Evolutionary conservation across 805 yeast species (phyloP).

Genomic region (Candida vartiovaarae): DNA sequence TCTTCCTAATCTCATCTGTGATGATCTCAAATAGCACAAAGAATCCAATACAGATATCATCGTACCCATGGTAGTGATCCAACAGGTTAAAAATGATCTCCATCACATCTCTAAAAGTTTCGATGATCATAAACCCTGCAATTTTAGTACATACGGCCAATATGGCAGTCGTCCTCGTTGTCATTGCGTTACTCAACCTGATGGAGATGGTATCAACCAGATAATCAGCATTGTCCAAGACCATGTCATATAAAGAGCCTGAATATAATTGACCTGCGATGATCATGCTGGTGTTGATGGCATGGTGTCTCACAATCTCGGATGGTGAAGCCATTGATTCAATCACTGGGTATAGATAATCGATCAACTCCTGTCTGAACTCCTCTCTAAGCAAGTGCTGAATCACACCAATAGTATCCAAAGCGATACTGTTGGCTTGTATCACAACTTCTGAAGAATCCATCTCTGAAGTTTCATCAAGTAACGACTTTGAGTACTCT

Average conservation of each 20-base stretch:
- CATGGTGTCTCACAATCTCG: constrained; percentile 37
- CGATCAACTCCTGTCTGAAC: constrained; percentile 50
- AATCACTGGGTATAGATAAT: constrained; percentile 63
- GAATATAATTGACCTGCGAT: constrained; percentile 46
- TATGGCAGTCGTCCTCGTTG: constrained; percentile 70
- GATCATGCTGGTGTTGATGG: constrained; percentile 45
- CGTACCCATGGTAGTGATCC: constrained; percentile 82
- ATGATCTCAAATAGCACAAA: constrained; percentile 64
- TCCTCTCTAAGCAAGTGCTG: constrained; percentile 22
- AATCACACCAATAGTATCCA: constrained; percentile 35
- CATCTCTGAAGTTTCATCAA: constrained; percentile 28
- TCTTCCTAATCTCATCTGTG: constrained; percentile 37
- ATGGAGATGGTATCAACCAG: constrained; percentile 72
- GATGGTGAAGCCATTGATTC: constrained; percentile 60
- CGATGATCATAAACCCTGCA: constrained; percentile 60
- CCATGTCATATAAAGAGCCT: constrained; percentile 49
- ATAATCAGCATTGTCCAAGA: constrained; percentile 71
- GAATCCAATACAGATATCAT: constrained; percentile 62
- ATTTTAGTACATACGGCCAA: constrained; percentile 61
- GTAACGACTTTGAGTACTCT: constrained; percentile 35
- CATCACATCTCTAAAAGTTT: constrained; percentile 66
- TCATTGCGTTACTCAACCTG: constrained; percentile 57
- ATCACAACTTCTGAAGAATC: constrained; percentile 8
- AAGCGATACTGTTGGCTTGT: constrained; percentile 28
- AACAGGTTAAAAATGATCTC: constrained; percentile 67